Base-by-base conservation (phyloP, 768 basidiomycete genomes). In the Xerocomus potaroensis region DNA sequence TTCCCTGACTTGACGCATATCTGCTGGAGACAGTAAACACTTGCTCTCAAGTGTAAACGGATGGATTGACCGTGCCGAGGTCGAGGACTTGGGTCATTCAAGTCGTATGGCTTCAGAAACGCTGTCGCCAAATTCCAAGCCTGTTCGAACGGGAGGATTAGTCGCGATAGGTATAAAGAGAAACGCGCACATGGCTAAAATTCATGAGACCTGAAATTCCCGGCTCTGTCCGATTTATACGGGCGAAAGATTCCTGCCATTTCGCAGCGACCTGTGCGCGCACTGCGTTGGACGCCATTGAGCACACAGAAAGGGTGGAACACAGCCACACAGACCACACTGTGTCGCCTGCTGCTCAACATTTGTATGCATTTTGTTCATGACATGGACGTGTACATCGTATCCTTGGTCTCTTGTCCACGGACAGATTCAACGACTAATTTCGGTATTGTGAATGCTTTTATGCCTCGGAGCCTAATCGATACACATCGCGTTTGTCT, bases 191-290 rank as follows among this genome's bases (percentile, higher is more conserved):
- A 66, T 81, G 73, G 53, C 81, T 83, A 61, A 83, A 84, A 7
- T 69, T 65, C 62, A 87, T 68, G 15, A 86, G 70, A 8, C 84
- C 84, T 9, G 79, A 68, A 47, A 86, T 83, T 8, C 83, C 84
- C 30, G 74, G 75, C 29, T 78, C 71, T 12, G 69, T 63, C 23
- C 74, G 70, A 57, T 86, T 86, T 39, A 86, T 68, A 14, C 80
- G 75, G n/a, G 71, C 65, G 60, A 86, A 86, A 2, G 80, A 73
- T 16, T 84, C 80, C 50, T 83, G 80, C 83, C 84, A 86, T 69
- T 84, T 83, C 3, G 81, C 69, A 15, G 78, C 75, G 8, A 85
- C 80, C 59, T 85, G 83, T 1, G 76, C 73, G 37, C 76, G 75
- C n/a, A 84, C 67, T 21, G 81, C 82, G 47, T 77, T 73, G 5